Percentiles rank a stretch among this genome's conserved stretches.
Conservation (phyloP, 225 moss, liverwort and hornwort species). For the Physcomitrellopsis africana region DNA sequence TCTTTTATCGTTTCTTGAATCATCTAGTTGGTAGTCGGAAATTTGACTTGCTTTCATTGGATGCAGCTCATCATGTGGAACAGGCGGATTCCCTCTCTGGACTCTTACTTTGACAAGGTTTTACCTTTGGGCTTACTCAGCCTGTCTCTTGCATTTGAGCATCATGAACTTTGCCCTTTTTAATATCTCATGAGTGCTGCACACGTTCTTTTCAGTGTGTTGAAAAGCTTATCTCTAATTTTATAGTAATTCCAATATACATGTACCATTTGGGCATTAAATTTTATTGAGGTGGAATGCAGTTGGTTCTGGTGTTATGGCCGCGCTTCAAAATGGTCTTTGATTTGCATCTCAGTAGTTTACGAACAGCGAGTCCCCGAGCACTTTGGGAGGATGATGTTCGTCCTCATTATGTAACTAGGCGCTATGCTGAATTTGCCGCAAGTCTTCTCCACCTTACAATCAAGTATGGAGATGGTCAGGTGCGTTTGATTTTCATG, state of each 20-base stretch:
- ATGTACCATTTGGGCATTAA: slow-evolving; percentile 28
- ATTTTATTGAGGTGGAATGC: slow-evolving; percentile 38
- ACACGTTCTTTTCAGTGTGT: not conserved
- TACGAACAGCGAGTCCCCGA: slow-evolving; percentile 84
- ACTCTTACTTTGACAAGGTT: slow-evolving; percentile 99
- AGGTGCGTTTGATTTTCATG: slow-evolving; percentile 54
- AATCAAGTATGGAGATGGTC: slow-evolving; percentile 96
- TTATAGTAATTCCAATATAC: not conserved
- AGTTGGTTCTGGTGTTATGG: slow-evolving; percentile 94
- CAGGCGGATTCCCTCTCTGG: slow-evolving; percentile 94
- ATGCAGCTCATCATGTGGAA: slow-evolving; percentile 98
- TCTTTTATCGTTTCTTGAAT: not conserved
- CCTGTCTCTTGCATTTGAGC: slow-evolving; percentile 2
- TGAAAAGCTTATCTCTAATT: not conserved
- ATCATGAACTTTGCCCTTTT: not conserved
- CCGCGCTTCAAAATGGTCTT: slow-evolving; percentile 99
- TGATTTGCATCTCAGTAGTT: slow-evolving; percentile 96
- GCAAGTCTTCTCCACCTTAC: slow-evolving; percentile 94
- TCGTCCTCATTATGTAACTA: slow-evolving; percentile 94
- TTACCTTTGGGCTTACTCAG: not conserved
- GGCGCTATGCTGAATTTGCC: slow-evolving; percentile 99
- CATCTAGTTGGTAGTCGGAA: slow-evolving; percentile 14
- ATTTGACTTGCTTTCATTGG: slow-evolving; percentile 31
- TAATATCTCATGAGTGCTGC: slow-evolving; percentile 4
- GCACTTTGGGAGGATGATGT: slow-evolving; percentile 99